A percentile compares a stretch with the other conserved stretches of the same genome.
phyloP scores from a whole-genome alignment of 2,329 filamentous ascomycete species.

The Curvularia sp. region DNA sequence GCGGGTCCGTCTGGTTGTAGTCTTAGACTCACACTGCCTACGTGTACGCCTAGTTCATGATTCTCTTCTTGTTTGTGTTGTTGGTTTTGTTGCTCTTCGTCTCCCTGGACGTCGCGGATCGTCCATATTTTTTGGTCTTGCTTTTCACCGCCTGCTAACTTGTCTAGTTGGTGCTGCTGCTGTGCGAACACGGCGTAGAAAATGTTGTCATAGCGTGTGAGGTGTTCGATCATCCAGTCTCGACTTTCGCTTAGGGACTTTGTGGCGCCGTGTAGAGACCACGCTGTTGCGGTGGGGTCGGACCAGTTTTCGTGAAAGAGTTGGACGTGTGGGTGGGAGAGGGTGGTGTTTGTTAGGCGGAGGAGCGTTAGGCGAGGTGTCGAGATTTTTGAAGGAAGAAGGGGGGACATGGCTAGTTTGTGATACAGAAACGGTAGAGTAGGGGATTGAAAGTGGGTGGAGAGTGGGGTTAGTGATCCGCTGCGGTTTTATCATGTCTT shows the following conservation, averaged over 20 bases:
- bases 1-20: conserved; percentile 14
- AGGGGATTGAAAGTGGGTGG: not conserved
- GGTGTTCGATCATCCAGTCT: conserved; percentile 29
- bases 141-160: not conserved
- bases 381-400: conserved; percentile 12
- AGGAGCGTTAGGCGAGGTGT: conserved; percentile 37
- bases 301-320: conserved; percentile 42
- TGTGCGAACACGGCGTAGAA: conserved; percentile 27
- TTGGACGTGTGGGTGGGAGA: conserved; percentile 30
- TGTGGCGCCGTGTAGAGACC: conserved; percentile 36
- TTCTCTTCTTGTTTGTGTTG: not conserved
- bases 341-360: conserved; percentile 29
- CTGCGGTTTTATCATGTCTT: not conserved
- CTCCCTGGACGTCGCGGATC: not conserved
- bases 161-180: not conserved
- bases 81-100: not conserved
- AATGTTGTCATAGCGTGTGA: conserved; percentile 17
- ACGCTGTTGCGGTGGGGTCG: conserved; percentile 31
- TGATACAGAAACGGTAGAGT: not conserved
- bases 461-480: not conserved
- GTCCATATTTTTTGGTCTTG: not conserved
- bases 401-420: not conserved
- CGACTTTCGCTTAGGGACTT: conserved; percentile 29
- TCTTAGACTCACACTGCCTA: conserved; percentile 28
- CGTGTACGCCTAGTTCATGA: conserved; percentile 8